phyloP scores from a whole-genome alignment of 2,329 filamentous ascomycete genomes.

The Xylaria sp. region DNA sequence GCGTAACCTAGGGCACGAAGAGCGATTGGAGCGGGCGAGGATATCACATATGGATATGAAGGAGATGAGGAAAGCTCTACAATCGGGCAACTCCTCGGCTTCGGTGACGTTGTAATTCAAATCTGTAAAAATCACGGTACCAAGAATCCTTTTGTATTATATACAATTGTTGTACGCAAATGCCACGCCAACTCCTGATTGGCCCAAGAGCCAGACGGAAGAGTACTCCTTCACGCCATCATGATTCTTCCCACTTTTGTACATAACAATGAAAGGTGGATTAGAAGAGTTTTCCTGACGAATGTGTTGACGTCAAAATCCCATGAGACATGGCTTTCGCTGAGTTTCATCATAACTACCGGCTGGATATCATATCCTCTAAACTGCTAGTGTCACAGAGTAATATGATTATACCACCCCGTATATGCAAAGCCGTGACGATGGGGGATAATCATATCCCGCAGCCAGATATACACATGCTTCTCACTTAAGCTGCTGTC shows the following conservation, averaged over 20 bases:
- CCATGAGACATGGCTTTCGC: neutral
- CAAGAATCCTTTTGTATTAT: conserved; percentile 36
- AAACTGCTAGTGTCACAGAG: neutral
- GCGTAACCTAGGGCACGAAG: conserved; percentile 59
- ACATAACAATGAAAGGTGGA: conserved; percentile 1
- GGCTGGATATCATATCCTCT: neutral
- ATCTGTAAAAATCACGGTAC: conserved; percentile 29
- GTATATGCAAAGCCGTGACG: neutral
- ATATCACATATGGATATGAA: conserved; percentile 65
- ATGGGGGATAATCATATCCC: neutral
- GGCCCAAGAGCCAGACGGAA: conserved; percentile 17
- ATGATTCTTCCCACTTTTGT: conserved; percentile 22
- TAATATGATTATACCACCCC: neutral
- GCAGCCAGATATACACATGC: neutral
- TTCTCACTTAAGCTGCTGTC: conserved; percentile 57
- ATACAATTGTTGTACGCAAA: conserved; percentile 48
- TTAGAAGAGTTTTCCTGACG: neutral
- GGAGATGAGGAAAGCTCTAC: conserved; percentile 55
- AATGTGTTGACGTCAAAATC: neutral
- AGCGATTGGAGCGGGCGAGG: conserved; percentile 60
- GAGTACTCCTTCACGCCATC: conserved; percentile 1
- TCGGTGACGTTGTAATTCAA: conserved; percentile 26
- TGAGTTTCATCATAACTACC: neutral
- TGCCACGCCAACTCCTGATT: conserved; percentile 30
- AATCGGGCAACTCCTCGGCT: conserved; percentile 27